Conservation (phyloP, 352 stramenopile species). For the Phytophthora idaei region DNA sequence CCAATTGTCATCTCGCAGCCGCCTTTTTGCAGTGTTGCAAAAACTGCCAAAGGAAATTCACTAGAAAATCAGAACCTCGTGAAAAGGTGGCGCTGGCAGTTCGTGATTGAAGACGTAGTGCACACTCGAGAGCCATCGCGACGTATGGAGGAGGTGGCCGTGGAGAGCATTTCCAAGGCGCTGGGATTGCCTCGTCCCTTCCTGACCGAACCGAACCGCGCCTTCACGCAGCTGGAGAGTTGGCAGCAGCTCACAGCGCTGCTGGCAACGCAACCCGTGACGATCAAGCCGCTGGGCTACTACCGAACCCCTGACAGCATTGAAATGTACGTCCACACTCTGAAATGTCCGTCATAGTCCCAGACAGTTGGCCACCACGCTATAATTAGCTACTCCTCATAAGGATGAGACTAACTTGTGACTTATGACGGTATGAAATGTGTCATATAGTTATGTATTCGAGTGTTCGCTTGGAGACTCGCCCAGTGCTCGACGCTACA, state of each 20-base stretch:
- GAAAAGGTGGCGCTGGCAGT: slow-evolving; percentile 15
- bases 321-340: slow-evolving; percentile 61
- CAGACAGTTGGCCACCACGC: not conserved
- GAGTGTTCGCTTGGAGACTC: slow-evolving; percentile 57
- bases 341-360: slow-evolving; percentile 4
- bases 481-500: slow-evolving; percentile 36
- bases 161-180: slow-evolving; percentile 60
- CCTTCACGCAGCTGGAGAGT: slow-evolving; percentile 66
- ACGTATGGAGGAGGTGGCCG: slow-evolving; percentile 41
- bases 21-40: slow-evolving; percentile 9
- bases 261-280: slow-evolving; percentile 54
- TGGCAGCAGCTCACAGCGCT: slow-evolving; percentile 63
- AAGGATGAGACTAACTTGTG: slow-evolving; percentile 6
- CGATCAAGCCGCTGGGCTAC: slow-evolving; percentile 71
- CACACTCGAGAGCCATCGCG: not conserved
- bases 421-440: not conserved
- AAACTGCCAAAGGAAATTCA: not conserved
- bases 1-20: not conserved
- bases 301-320: slow-evolving; percentile 82
- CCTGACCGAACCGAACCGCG: slow-evolving; percentile 63
- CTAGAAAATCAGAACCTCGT: slow-evolving; percentile 24
- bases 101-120: slow-evolving; percentile 5
- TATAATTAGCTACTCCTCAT: slow-evolving; percentile 6
- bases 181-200: slow-evolving; percentile 69
- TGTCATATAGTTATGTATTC: slow-evolving; percentile 74